Conservation (phyloP, 139 green algal species). For the Coelastrella sp. region DNA sequence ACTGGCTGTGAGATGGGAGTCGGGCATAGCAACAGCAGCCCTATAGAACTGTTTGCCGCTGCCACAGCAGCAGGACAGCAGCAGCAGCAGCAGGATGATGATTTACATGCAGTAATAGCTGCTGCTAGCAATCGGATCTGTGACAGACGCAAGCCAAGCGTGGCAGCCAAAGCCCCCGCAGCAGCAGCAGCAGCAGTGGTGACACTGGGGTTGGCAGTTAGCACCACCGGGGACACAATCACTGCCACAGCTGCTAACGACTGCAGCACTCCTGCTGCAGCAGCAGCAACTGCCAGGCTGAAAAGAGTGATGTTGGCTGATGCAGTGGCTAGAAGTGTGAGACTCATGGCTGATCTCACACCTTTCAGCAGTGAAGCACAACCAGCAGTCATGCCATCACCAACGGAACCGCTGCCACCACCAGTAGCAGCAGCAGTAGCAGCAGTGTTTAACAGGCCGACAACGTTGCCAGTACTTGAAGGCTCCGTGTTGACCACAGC, state of each 20-base stretch:
- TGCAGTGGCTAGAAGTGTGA: background rate
- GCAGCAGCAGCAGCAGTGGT: slow-evolving; percentile 3
- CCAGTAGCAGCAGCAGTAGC: too few relatives aligned
- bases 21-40: too few relatives aligned
- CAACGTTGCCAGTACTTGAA: too few relatives aligned
- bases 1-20: too few relatives aligned
- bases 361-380: too few relatives aligned
- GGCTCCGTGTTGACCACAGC: too few relatives aligned
- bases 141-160: background rate
- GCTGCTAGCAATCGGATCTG: background rate
- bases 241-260: background rate
- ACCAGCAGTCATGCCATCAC: too few relatives aligned
- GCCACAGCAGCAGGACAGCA: slow-evolving; percentile 15
- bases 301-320: slow-evolving; percentile 1
- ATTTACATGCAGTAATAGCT: background rate
- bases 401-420: too few relatives aligned
- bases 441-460: too few relatives aligned
- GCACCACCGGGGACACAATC: background rate
- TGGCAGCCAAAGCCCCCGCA: background rate
- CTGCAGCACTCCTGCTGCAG: background rate
- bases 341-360: background rate
- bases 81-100: background rate
- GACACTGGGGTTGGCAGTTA: background rate
- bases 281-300: background rate
- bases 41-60: too few relatives aligned